These are phyloP conservation scores for Paramecium tetraurelia DNA, from an alignment of 73 alveolate species.

Conservation along the genomic window DNA sequence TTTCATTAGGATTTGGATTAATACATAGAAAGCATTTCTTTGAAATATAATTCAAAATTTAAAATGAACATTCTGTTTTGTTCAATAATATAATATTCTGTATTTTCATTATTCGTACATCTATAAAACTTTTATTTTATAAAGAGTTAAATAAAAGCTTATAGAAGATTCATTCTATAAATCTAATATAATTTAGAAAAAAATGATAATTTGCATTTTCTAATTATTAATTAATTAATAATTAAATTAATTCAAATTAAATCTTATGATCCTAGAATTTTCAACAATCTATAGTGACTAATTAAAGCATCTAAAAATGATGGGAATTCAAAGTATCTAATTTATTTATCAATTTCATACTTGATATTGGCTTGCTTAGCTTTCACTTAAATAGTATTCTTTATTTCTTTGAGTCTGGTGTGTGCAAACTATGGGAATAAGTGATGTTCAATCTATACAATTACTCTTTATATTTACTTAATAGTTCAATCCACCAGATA, in stretches of 20 bases:
- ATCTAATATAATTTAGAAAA: background rate
- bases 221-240: background rate
- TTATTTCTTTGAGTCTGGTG: constrained; percentile 71
- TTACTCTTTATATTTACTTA: constrained; percentile 11
- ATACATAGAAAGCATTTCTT: background rate
- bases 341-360: background rate
- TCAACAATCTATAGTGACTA: constrained; percentile 61
- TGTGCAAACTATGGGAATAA: constrained; percentile 74
- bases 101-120: too few species aligned
- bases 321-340: constrained; percentile 51
- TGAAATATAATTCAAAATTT: background rate
- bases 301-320: constrained; percentile 62
- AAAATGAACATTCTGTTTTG: background rate
- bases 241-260: background rate
- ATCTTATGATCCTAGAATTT: constrained; percentile 58
- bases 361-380: constrained; percentile 61
- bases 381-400: constrained; percentile 49
- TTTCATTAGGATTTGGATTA: background rate
- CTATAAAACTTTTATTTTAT: background rate
- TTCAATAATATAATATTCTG: too few species aligned
- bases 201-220: background rate
- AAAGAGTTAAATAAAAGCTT: background rate
- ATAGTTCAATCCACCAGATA: constrained; percentile 71
- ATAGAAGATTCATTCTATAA: background rate
- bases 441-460: constrained; percentile 74